Percentiles rank a stretch among this genome's conserved stretches.
phyloP scores from a whole-genome alignment of 306 rosid species.

The Geum urbanum region DNA sequence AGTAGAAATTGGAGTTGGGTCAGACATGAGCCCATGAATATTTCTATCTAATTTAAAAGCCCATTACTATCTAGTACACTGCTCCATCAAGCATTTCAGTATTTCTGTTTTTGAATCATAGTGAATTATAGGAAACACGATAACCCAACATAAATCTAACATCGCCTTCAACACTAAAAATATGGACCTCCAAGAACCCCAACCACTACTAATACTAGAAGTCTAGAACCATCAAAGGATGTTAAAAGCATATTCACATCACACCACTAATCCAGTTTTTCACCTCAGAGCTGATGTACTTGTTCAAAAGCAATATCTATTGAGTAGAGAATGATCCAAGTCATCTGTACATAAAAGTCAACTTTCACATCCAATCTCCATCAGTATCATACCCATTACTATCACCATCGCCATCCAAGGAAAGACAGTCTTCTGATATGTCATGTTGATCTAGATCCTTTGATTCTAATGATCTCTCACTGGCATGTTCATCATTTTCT shows the following conservation, averaged over 20 bases:
- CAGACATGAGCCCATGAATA: too few relatives aligned
- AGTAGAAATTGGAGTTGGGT: background rate
- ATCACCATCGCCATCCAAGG: slow-evolving; percentile 22
- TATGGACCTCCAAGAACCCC: background rate
- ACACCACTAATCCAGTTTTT: background rate
- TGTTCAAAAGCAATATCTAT: background rate
- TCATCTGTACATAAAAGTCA: background rate
- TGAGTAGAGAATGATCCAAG: background rate
- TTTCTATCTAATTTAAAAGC: too few relatives aligned
- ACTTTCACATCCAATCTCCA: slow-evolving; percentile 25
- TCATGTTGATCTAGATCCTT: slow-evolving; percentile 25
- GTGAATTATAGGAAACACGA: background rate
- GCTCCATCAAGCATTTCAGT: too few relatives aligned
- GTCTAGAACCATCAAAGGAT: background rate
- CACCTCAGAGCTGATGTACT: background rate
- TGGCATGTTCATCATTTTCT: slow-evolving; percentile 28
- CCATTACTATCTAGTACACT: too few relatives aligned
- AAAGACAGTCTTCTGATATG: slow-evolving; percentile 32
- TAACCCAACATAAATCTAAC: background rate
- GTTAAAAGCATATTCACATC: background rate
- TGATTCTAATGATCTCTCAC: slow-evolving; percentile 26
- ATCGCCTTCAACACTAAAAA: background rate
- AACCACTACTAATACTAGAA: background rate
- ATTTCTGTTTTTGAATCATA: too few relatives aligned
- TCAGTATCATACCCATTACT: slow-evolving; percentile 8